Conservation (phyloP, 2,329 filamentous ascomycete genomes). For the Aspergillus sp. region DNA sequence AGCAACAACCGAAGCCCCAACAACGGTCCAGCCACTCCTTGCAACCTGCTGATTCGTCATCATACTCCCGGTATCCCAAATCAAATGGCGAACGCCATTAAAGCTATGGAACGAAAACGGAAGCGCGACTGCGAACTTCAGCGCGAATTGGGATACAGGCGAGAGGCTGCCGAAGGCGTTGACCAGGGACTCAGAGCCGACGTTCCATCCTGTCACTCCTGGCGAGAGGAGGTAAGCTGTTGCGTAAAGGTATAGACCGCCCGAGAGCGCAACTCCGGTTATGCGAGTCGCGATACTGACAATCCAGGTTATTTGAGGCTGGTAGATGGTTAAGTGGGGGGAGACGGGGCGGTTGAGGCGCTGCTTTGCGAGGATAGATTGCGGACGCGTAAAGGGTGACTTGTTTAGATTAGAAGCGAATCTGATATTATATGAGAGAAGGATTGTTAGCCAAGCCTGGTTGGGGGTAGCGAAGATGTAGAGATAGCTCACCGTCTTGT, state of each 20-base stretch:
- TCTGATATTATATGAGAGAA: too few species aligned
- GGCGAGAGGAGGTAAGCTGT: constrained; percentile 75
- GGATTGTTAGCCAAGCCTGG: too few species aligned
- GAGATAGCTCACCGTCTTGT: too few species aligned
- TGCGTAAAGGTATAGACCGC: constrained; percentile 72
- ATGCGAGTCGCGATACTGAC: constrained; percentile 72
- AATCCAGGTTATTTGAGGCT: constrained; percentile 75
- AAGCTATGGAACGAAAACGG: constrained; percentile 65
- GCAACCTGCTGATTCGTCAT: not conserved
- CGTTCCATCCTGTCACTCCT: constrained; percentile 60
- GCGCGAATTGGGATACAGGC: constrained; percentile 51
- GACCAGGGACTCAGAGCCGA: constrained; percentile 59
- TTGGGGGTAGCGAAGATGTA: too few species aligned
- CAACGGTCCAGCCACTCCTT: not conserved
- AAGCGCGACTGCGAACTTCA: constrained; percentile 57
- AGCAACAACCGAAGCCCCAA: not conserved
- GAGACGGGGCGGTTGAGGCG: constrained; percentile 75
- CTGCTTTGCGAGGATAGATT: constrained; percentile 63
- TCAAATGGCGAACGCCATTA: constrained; percentile 66
- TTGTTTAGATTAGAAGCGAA: too few species aligned
- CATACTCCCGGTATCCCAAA: not conserved
- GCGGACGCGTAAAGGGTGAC: too few species aligned
- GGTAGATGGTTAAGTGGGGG: constrained; percentile 80
- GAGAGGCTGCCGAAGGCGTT: constrained; percentile 61
- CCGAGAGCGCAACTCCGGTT: constrained; percentile 69